Evolutionary conservation across 1,139 yeast species (phyloP).

Genomic region (Saccharomycopsis crataegensis): DNA sequence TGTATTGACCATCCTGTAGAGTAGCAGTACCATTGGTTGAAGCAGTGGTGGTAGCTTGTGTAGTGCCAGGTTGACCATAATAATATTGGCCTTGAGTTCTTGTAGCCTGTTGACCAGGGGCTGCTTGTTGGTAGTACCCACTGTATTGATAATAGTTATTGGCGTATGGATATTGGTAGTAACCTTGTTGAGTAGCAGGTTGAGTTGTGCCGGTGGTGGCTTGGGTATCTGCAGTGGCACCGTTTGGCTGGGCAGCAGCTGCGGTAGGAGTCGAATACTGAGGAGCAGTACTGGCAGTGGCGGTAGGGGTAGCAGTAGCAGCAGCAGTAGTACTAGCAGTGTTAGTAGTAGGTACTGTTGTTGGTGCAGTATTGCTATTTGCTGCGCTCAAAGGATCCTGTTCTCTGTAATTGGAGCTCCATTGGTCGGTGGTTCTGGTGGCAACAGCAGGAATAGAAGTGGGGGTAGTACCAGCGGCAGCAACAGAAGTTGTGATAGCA

Average conservation of each 20-base stretch:
- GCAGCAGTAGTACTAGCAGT: slow-evolving; percentile 8
- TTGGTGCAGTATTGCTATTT: not conserved
- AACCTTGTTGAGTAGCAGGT: not conserved
- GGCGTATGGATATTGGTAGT: slow-evolving; percentile 17
- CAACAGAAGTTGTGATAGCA: slow-evolving; percentile 1
- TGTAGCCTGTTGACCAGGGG: slow-evolving; percentile 18
- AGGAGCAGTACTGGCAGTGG: slow-evolving; percentile 14
- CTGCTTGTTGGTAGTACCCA: slow-evolving; percentile 18
- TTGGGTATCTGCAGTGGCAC: not conserved
- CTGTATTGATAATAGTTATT: slow-evolving; percentile 14
- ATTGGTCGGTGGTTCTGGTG: not conserved
- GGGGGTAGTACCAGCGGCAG: slow-evolving; percentile 3
- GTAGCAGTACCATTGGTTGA: not conserved
- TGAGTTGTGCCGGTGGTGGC: slow-evolving; percentile 6
- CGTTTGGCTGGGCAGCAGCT: not conserved
- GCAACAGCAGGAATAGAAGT: slow-evolving; percentile 15
- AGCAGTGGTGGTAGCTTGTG: not conserved
- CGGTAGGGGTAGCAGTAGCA: slow-evolving; percentile 6
- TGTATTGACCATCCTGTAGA: not conserved
- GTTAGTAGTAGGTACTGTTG: slow-evolving; percentile 5
- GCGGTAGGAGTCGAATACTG: not conserved
- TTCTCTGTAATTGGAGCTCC: slow-evolving; percentile 2
- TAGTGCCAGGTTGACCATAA: not conserved
- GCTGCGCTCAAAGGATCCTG: not conserved
- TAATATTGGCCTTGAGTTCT: slow-evolving; percentile 19